Conservation (phyloP, 352 stramenopile genomes). For the Albugo laibachii region DNA sequence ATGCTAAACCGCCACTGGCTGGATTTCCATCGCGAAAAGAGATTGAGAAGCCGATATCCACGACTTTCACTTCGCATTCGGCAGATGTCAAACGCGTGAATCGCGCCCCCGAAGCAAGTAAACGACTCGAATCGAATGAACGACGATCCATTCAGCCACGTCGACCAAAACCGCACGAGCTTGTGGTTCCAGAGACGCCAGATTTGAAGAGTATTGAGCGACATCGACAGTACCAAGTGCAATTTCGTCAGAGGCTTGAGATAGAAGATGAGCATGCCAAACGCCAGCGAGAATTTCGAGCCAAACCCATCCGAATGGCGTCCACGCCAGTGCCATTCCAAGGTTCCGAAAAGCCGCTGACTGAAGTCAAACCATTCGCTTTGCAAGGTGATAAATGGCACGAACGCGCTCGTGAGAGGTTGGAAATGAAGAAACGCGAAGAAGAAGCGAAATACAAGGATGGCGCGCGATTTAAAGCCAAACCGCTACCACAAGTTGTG, state of each 20-base stretch:
- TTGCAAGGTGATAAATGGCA: slow-evolving; percentile 29
- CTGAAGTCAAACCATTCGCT: slow-evolving; percentile 41
- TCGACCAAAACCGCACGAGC: slow-evolving; percentile 10
- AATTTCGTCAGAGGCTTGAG: slow-evolving; percentile 33
- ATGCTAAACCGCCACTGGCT: slow-evolving; percentile 11
- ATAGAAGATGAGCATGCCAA: slow-evolving; percentile 31
- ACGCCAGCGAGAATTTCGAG: slow-evolving; percentile 39
- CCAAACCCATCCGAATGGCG: slow-evolving; percentile 41
- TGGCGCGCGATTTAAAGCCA: slow-evolving; percentile 28
- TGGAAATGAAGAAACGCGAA: slow-evolving; percentile 32
- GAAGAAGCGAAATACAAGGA: slow-evolving; percentile 28
- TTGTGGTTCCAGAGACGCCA: slow-evolving; percentile 44
- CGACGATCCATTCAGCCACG: background rate
- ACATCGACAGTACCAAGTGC: slow-evolving; percentile 50
- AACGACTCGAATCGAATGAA: background rate
- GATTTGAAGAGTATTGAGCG: slow-evolving; percentile 48
- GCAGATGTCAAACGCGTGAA: slow-evolving; percentile 23
- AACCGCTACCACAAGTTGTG: slow-evolving; percentile 35
- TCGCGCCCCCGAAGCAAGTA: background rate
- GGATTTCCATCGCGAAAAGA: slow-evolving; percentile 7
- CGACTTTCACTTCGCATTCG: background rate
- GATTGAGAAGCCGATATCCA: slow-evolving; percentile 14
- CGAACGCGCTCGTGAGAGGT: slow-evolving; percentile 30
- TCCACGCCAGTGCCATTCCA: slow-evolving; percentile 35
- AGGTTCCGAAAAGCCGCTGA: slow-evolving; percentile 48